Conservation (phyloP, 495 filamentous ascomycete species). For the Penicillium bovifimosum region DNA sequence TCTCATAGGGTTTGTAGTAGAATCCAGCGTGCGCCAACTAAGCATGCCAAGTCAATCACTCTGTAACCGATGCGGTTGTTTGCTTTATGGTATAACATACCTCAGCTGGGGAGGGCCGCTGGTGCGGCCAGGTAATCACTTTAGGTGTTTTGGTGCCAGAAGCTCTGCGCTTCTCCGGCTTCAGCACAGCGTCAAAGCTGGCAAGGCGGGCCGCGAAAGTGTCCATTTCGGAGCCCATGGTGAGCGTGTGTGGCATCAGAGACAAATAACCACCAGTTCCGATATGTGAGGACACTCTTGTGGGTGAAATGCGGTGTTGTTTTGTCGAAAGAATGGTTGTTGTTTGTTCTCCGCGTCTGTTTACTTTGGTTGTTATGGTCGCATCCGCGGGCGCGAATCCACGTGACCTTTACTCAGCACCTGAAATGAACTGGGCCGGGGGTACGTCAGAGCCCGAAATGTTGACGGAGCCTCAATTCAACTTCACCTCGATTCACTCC, state of each 20-base stretch:
- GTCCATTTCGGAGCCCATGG: constrained; percentile 43
- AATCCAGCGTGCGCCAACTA: constrained; percentile 89
- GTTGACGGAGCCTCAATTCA: constrained; percentile 7
- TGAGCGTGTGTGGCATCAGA: constrained; percentile 3
- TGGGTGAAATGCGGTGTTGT: not conserved
- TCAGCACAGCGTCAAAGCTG: constrained; percentile 62
- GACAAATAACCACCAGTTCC: constrained; percentile 1
- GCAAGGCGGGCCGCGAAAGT: constrained; percentile 68
- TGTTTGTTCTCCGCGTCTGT: constrained; percentile 31
- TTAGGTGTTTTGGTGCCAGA: constrained; percentile 61
- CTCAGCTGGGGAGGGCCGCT: constrained; percentile 56
- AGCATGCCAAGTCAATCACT: constrained; percentile 12
- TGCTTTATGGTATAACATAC: constrained; percentile 39
- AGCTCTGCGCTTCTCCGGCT: constrained; percentile 57
- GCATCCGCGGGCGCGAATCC: constrained; percentile 19
- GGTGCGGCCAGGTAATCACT: constrained; percentile 70
- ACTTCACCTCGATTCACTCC: constrained; percentile 7
- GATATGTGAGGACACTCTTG: constrained; percentile 1
- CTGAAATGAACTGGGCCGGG: constrained; percentile 4
- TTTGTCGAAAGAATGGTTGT: constrained; percentile 14
- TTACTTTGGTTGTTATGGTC: constrained; percentile 34
- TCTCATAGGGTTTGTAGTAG: constrained; percentile 70
- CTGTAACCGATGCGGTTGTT: not conserved
- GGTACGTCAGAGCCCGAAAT: constrained; percentile 24
- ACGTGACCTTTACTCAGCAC: constrained; percentile 27